A percentile compares a stretch with the other conserved stretches of the same genome.
Conservation (phyloP, 768 basidiomycete species). For the Lenzites betulinus region DNA sequence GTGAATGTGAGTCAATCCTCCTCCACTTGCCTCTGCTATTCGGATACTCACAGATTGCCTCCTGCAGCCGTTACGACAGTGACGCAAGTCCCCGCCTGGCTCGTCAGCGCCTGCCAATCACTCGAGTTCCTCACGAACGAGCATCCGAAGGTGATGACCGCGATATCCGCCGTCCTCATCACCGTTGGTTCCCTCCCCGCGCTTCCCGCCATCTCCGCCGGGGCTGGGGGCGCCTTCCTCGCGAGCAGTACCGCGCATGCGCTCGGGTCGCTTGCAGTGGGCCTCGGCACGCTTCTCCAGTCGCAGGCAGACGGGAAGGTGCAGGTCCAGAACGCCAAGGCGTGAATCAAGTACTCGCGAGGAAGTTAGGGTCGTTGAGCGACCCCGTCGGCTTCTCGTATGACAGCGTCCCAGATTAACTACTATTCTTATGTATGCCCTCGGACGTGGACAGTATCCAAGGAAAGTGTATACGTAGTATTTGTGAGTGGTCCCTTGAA, state of each 20-base stretch:
- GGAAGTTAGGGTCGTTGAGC: constrained; percentile 3
- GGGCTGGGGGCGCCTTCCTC: constrained; percentile 71
- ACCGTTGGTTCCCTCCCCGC: constrained; percentile 76
- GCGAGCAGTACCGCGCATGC: constrained; percentile 77
- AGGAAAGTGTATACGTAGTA: neutral
- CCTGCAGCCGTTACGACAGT: constrained; percentile 43
- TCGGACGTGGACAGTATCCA: neutral
- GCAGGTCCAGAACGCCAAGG: constrained; percentile 15
- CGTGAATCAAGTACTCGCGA: neutral
- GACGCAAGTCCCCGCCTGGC: constrained; percentile 70
- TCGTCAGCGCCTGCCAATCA: constrained; percentile 74
- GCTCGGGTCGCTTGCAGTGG: constrained; percentile 76
- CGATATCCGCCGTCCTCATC: constrained; percentile 76
- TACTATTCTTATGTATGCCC: constrained; percentile 5
- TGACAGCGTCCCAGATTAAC: neutral
- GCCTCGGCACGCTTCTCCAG: constrained; percentile 62
- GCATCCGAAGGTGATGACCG: constrained; percentile 75
- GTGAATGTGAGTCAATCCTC: constrained; percentile 15
- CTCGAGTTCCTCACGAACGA: constrained; percentile 74
- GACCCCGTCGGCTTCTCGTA: neutral
- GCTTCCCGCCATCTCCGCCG: constrained; percentile 67
- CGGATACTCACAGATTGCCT: neutral
- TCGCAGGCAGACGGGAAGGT: constrained; percentile 32
- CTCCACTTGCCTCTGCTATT: neutral
- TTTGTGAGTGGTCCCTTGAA: neutral